Percentiles rank a stretch among this genome's conserved stretches.
phyloP scores from a whole-genome alignment of 352 stramenopile species.

The Pythium sukuiense region DNA sequence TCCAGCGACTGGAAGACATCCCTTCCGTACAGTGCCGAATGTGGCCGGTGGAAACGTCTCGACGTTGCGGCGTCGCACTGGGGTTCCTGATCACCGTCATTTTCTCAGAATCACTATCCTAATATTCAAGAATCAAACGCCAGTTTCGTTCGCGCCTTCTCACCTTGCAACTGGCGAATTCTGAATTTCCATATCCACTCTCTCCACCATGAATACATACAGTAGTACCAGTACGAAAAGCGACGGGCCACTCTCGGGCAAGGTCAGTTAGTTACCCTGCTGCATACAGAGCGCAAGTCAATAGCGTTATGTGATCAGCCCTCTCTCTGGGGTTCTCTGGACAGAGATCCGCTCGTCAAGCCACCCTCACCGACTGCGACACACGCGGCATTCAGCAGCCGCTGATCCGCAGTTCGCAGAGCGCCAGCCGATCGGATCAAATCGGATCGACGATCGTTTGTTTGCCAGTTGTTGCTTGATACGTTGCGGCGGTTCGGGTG shows the following conservation, averaged over 20 bases:
- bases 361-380: background rate
- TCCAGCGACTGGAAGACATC: no score
- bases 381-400: background rate
- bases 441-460: background rate
- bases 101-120: no score
- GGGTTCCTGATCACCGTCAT: no score
- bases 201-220: background rate
- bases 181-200: background rate
- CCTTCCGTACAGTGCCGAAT: no score
- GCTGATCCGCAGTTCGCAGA: conserved; percentile 4
- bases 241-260: background rate
- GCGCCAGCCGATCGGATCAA: background rate
- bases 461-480: background rate
- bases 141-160: background rate
- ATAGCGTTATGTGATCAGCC: conserved; percentile 21
- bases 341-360: conserved; percentile 2
- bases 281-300: conserved; percentile 14
- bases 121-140: background rate
- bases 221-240: background rate
- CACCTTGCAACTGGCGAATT: background rate
- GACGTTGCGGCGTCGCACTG: no score
- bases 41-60: no score
- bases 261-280: background rate
- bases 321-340: background rate
- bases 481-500: background rate